A percentile compares a stretch with the other conserved stretches of the same genome.
Conservation (phyloP, 2,329 filamentous ascomycete species). For the Claviceps monticola region DNA sequence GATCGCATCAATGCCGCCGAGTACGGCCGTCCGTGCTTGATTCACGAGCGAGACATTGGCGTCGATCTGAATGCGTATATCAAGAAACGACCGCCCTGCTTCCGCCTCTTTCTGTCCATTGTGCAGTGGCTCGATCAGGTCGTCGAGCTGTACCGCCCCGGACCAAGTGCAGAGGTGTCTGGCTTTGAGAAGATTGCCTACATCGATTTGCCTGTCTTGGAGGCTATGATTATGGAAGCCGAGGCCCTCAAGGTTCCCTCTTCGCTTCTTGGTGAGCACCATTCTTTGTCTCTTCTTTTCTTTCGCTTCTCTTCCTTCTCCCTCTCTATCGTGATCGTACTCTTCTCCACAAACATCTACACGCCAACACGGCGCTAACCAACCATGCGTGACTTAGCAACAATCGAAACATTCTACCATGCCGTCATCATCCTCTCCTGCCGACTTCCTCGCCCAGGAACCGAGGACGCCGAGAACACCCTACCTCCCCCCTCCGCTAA, state of each 20-base stretch:
- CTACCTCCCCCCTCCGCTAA: constrained; percentile 36
- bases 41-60: constrained; percentile 47
- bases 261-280: constrained; percentile 31
- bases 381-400: constrained; percentile 24
- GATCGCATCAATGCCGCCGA: constrained; percentile 45
- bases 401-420: constrained; percentile 50
- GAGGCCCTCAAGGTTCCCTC: constrained; percentile 36
- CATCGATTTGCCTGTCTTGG: constrained; percentile 42
- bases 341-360: too few relatives aligned
- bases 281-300: background rate
- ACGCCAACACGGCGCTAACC: too few relatives aligned
- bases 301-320: background rate
- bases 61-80: constrained; percentile 38
- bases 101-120: constrained; percentile 42
- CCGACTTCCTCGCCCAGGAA: constrained; percentile 32
- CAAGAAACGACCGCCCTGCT: constrained; percentile 35
- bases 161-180: constrained; percentile 25
- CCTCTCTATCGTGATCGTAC: background rate
- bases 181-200: constrained; percentile 29
- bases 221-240: constrained; percentile 42
- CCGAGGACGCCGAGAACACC: constrained; percentile 24
- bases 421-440: constrained; percentile 50
- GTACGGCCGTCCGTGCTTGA: constrained; percentile 44
- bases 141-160: constrained; percentile 45
- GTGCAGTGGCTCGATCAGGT: constrained; percentile 43